phyloP scores from a whole-genome alignment of 192 early-diverging fungal species.

The Podila epicladia region DNA sequence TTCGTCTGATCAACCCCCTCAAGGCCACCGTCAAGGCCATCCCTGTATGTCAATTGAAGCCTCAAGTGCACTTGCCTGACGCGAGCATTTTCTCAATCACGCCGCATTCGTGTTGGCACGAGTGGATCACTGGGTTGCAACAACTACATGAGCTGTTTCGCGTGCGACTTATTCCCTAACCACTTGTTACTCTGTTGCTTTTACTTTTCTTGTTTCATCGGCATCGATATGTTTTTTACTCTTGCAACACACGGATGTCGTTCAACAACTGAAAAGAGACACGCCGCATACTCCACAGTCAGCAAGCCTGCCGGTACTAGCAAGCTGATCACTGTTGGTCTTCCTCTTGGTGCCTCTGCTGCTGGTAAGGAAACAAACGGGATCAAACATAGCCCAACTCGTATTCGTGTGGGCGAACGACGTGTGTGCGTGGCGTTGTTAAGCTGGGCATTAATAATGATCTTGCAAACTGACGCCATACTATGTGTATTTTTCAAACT shows the following conservation, averaged over 20 bases:
- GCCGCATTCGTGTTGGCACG: too few relatives aligned
- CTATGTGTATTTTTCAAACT: not conserved
- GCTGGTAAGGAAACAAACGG: slow-evolving; percentile 17
- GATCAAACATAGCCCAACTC: not conserved
- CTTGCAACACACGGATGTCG: not conserved
- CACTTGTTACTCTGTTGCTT: too few relatives aligned
- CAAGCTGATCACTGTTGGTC: slow-evolving; percentile 37
- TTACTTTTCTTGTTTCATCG: not conserved
- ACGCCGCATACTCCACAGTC: slow-evolving; percentile 38
- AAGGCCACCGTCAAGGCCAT: slow-evolving; percentile 17
- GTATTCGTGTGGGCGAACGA: not conserved
- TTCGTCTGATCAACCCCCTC: slow-evolving; percentile 47
- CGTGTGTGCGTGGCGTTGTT: too few relatives aligned
- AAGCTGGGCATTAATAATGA: not conserved
- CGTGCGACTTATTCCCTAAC: too few relatives aligned
- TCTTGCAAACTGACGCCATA: slow-evolving; percentile 2
- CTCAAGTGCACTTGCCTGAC: not conserved
- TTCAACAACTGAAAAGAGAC: slow-evolving; percentile 10
- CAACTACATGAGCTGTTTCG: too few relatives aligned
- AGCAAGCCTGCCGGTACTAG: slow-evolving; percentile 34
- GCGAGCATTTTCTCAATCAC: too few relatives aligned
- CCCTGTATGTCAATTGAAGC: slow-evolving; percentile 18
- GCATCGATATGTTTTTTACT: not conserved
- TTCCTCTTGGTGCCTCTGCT: slow-evolving; percentile 32
- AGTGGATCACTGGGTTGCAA: too few relatives aligned